Evolutionary conservation across 441 rosid genomes (phyloP).

Genomic region (Croton setiger): DNA sequence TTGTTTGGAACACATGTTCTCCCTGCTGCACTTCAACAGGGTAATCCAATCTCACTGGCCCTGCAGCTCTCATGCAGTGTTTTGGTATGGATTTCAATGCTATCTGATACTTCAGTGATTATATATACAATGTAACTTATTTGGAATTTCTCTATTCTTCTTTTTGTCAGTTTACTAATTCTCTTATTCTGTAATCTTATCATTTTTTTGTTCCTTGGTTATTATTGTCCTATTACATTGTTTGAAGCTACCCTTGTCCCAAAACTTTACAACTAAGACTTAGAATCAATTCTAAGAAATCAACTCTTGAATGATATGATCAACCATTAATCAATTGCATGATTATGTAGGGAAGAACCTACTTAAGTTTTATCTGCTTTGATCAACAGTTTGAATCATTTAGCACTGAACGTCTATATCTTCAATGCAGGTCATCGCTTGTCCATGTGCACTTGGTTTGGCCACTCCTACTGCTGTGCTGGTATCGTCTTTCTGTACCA

Average conservation of each 20-base stretch:
- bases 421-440: constrained; percentile 82
- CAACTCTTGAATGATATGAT: no score
- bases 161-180: background rate
- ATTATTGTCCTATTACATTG: no score
- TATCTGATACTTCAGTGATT: background rate
- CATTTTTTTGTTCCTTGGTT: no score
- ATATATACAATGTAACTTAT: background rate
- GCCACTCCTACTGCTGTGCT: constrained; percentile 98
- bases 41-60: constrained; percentile 79
- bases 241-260: no score
- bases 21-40: constrained; percentile 59
- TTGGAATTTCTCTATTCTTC: background rate
- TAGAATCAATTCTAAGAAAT: no score
- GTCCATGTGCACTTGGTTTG: constrained; percentile 99
- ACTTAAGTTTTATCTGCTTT: no score
- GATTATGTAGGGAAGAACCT: no score
- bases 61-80: constrained; percentile 97
- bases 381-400: background rate
- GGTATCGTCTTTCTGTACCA: constrained; percentile 38
- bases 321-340: no score
- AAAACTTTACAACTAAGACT: no score
- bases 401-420: constrained; percentile 20
- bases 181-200: no score
- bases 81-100: constrained; percentile 50
- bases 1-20: constrained; percentile 63